These are phyloP conservation scores for Didymella glomerata DNA, from an alignment of 2,329 filamentous ascomycete genomes.

Conservation along the genomic window DNA sequence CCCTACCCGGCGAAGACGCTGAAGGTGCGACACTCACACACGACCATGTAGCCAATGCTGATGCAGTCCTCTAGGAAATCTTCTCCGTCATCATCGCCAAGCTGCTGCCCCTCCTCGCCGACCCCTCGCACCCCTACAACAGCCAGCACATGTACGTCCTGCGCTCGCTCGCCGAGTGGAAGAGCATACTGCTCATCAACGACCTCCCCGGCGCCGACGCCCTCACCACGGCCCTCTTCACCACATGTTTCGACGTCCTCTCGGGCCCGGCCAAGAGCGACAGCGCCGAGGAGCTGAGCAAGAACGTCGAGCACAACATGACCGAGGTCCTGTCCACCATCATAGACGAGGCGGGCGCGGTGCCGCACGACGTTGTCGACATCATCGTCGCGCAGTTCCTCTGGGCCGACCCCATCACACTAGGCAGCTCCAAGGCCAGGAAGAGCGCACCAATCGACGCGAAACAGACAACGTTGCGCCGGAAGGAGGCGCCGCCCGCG, in stretches of 20 bases:
- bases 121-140: constrained; percentile 89
- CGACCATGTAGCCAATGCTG: constrained; percentile 10
- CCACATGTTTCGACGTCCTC: constrained; percentile 89
- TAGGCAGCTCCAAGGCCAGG: constrained; percentile 61
- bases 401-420: constrained; percentile 75
- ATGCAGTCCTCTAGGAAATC: constrained; percentile 72
- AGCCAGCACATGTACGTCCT: constrained; percentile 92
- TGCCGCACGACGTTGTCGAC: constrained; percentile 86
- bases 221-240: constrained; percentile 78
- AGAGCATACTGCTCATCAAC: constrained; percentile 90
- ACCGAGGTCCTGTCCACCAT: constrained; percentile 83
- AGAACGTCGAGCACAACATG: constrained; percentile 94
- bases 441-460: constrained; percentile 66
- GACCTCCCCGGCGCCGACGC: constrained; percentile 85
- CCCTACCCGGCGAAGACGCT: constrained; percentile 90
- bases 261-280: constrained; percentile 77
- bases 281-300: constrained; percentile 82
- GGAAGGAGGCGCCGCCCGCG: constrained; percentile 87
- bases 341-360: constrained; percentile 81
- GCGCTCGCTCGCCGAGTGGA: constrained; percentile 86
- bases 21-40: constrained; percentile 66
- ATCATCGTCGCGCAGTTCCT: constrained; percentile 96
- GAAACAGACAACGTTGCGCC: constrained; percentile 81
- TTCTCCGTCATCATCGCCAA: constrained; percentile 87
- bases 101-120: constrained; percentile 83